Base-by-base conservation (phyloP, 1,139 yeast species). In the Nakaseomyces uthaithaninus region DNA sequence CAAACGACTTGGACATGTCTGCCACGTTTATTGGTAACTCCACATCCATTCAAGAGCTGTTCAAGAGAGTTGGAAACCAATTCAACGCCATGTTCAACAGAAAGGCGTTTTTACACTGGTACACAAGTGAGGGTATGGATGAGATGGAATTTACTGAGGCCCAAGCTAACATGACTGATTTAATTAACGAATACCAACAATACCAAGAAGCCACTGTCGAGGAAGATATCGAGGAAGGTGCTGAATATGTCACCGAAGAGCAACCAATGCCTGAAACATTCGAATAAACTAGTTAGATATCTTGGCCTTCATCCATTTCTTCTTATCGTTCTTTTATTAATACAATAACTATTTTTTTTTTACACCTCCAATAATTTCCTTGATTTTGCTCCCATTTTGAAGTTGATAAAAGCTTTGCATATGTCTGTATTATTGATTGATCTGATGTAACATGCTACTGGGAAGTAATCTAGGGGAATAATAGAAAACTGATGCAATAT, bases 21-120 rank as follows among this genome's bases (percentile, higher is more conserved):
- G 95, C 95, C 39, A 86, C 95, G 14, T 84, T 86, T 59, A 80
- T 86, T 53, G 95, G 94, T 60, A 86, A 86, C 70, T 81, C 95
- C 31, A 86, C 95, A 3, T 83, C 95, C 3, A 84, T 86, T 59
- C 94, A 84, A 68, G 94, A 84, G 64, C 72, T 86, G 56, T 86
- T 86, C 68, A 80, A 80, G 68, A 80, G 95, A 67, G 82, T 86
- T 44, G 91, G 93, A 50, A 86, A 75, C 59, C 95, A 86, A 68
- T 86, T 86, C 67, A 73, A 82, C 55, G 89, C 89, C 45, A 86
- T 86, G 95, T 86, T 82, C 66, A 78, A 86, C 65, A 83, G 93
- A 72, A 82, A 81, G 66, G 95, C 95, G 51, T 86, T 86, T 77
- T 79, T 86, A 68, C 95, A 86, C 66, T 86, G 95, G 95, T 86